Percentiles rank a stretch among this genome's conserved stretches.
phyloP scores from a whole-genome alignment of 108 stramenopile genomes.

The Cyclostephanos tholiformis region DNA sequence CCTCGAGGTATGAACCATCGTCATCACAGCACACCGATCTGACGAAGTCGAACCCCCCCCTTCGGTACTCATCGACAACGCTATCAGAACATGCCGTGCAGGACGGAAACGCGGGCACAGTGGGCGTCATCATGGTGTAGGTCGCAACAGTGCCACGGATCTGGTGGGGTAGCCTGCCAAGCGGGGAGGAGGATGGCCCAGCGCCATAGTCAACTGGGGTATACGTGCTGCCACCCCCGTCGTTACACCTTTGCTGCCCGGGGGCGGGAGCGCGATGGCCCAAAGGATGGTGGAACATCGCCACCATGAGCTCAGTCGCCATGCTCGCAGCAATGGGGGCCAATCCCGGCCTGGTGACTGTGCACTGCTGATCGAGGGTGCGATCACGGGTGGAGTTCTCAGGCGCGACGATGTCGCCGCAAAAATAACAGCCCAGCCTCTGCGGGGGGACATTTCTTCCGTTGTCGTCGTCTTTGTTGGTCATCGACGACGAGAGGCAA shows the following conservation, averaged over 20 bases:
- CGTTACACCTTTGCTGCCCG: constrained; percentile 19
- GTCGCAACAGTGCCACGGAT: constrained; percentile 91
- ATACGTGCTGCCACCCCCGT: constrained; percentile 27
- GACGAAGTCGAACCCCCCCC: constrained; percentile 80
- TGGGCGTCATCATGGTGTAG: constrained; percentile 92
- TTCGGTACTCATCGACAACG: constrained; percentile 81
- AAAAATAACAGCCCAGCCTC: constrained; percentile 65
- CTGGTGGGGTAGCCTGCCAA: constrained; percentile 91
- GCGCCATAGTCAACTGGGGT: constrained; percentile 55
- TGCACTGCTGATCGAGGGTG: constrained; percentile 99
- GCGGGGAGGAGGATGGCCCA: constrained; percentile 43
- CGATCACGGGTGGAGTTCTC: constrained; percentile 94
- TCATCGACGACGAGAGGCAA: constrained; percentile 33
- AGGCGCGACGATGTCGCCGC: constrained; percentile 97
- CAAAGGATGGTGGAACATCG: constrained; percentile 89
- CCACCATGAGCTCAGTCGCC: constrained; percentile 95
- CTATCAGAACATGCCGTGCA: constrained; percentile 91
- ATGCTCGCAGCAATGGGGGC: constrained; percentile 95
- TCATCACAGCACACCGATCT: constrained; percentile 77
- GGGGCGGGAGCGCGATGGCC: constrained; percentile 64
- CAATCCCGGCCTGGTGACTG: constrained; percentile 97
- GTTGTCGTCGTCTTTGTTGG: not conserved
- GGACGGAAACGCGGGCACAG: constrained; percentile 84
- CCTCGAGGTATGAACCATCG: constrained; percentile 71
- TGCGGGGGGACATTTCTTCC: constrained; percentile 7